Evolutionary conservation across 306 rosid species (phyloP), one percentile per base, ranked within the genome.

Genomic region (Cicer arietinum): DNA sequence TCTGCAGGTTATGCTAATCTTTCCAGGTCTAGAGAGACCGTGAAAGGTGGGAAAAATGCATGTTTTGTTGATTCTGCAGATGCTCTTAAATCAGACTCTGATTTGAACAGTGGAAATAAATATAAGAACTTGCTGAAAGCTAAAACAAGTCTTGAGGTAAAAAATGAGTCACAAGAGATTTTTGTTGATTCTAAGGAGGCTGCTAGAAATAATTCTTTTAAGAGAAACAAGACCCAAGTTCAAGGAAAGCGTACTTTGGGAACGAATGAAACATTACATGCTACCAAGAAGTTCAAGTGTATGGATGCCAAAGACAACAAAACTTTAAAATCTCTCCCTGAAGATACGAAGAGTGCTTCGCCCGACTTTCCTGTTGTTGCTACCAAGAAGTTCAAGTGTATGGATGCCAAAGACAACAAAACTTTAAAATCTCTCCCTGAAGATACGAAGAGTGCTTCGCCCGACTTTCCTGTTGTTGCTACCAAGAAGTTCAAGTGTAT

Each of bases 401-500:
- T n/a, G n/a, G n/a, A n/a, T n/a, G n/a, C n/a, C n/a, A n/a, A n/a
- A n/a, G n/a, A n/a, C n/a, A n/a, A n/a, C n/a, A n/a, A n/a, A n/a
- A n/a, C n/a, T n/a, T n/a, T n/a, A n/a, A n/a, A n/a, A n/a, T n/a
- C n/a, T n/a, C n/a, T n/a, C n/a, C n/a, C n/a, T n/a, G n/a, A n/a
- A n/a, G n/a, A n/a, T n/a, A n/a, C n/a, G n/a, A n/a, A n/a, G n/a
- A n/a, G n/a, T n/a, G n/a, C n/a, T n/a, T n/a, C n/a, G n/a, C n/a
- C n/a, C n/a, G n/a, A n/a, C n/a, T n/a, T n/a, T n/a, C n/a, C n/a
- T n/a, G n/a, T n/a, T n/a, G n/a, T n/a, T n/a, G n/a, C n/a, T n/a
- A n/a, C n/a, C n/a, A n/a, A n/a, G n/a, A 93, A 85, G 80, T 77
- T 78, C 50, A 89, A 85, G 82, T 66, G 46, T 50, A 69, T 69